Evolutionary conservation across 768 basidiomycete species (phyloP).

Genomic region (Agaricus subrufescens): DNA sequence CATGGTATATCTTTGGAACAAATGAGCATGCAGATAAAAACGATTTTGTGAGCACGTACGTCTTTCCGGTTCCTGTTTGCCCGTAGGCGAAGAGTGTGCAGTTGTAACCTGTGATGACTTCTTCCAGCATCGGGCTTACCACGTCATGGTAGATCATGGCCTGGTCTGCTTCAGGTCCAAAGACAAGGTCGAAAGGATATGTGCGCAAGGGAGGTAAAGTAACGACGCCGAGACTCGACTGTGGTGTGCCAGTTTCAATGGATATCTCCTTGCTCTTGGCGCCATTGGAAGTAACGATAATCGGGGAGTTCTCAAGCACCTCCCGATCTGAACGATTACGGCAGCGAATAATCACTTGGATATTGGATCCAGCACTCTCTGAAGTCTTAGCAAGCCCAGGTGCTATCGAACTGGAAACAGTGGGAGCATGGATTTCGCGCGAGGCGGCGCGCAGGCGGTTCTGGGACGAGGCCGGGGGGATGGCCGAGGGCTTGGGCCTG

Average conservation of each 20-base stretch:
- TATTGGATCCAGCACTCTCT: slow-evolving; percentile 72
- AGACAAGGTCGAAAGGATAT: slow-evolving; percentile 93
- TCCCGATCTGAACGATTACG: slow-evolving; percentile 83
- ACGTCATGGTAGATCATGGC: slow-evolving; percentile 92
- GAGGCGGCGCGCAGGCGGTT: neutral
- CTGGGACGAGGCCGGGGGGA: slow-evolving; percentile 29
- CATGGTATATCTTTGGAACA: slow-evolving; percentile 77
- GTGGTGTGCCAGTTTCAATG: slow-evolving; percentile 71
- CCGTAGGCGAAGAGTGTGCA: slow-evolving; percentile 98
- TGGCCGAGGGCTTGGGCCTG: slow-evolving; percentile 32
- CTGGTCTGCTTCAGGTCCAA: slow-evolving; percentile 96
- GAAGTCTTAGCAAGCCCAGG: slow-evolving; percentile 13
- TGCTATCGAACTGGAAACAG: neutral
- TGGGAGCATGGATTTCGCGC: neutral
- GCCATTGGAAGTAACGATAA: slow-evolving; percentile 76
- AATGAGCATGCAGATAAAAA: slow-evolving; percentile 1
- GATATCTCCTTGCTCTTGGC: slow-evolving; percentile 73
- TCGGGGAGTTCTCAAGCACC: slow-evolving; percentile 80
- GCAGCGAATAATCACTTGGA: slow-evolving; percentile 91
- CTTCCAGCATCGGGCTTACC: slow-evolving; percentile 86
- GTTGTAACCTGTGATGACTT: slow-evolving; percentile 95
- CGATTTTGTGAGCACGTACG: slow-evolving; percentile 42
- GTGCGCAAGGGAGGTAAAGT: slow-evolving; percentile 75
- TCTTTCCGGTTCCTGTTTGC: slow-evolving; percentile 98
- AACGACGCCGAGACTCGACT: slow-evolving; percentile 68